Base-by-base conservation (phyloP, 2,329 filamentous ascomycete genomes). In the Hypoxylon sp. region DNA sequence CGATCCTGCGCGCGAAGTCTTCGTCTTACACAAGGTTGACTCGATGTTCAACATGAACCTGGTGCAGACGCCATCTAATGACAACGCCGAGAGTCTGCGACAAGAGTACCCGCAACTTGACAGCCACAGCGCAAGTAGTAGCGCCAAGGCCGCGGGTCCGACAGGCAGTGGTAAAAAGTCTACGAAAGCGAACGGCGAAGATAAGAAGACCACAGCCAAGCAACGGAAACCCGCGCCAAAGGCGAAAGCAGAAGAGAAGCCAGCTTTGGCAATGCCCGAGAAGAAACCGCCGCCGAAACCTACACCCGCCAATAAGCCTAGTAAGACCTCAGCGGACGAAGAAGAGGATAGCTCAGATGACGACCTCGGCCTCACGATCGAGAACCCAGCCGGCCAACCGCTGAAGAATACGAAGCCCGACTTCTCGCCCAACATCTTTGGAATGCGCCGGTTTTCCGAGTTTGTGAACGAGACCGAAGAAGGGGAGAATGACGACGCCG, bases 11-110 rank as follows among this genome's bases (percentile, higher is more conserved):
- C 89, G 88, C 57, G 89, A 95, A 75, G 91, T 87, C 62, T 96
- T 96, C 72, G 89, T 96, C 29, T 86, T 98, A 60, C 93, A 98
- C 81, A 89, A 89, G 56, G 84, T 98, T 60, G 89, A 93, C 76
- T 91, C 90, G n/a, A 90, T 90, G 42, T 92, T 97, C 80, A 91
- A 93, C 75, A 94, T 97, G 91, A 98, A 97, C 79, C 82, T 97
- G 59, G 89, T 88, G 57, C 88, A 86, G 61, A 89, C 89, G 13
- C 92, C 91, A 2, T 87, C 85, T 71, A 90, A 91, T 74, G 82
- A 85, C 59, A 88, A 93, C 72, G 80, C 85, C 58, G 86, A 87
- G 31, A 88, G 86, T 74, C 83, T 97, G 44, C 85, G 88, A 52
- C 86, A 88, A 54, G 86, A 91, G 75, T 90, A 93, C 76, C 84